These are phyloP conservation scores for Trypanosoma lewisi DNA, from an alignment of 208 protist species.

Conservation along the genomic window DNA sequence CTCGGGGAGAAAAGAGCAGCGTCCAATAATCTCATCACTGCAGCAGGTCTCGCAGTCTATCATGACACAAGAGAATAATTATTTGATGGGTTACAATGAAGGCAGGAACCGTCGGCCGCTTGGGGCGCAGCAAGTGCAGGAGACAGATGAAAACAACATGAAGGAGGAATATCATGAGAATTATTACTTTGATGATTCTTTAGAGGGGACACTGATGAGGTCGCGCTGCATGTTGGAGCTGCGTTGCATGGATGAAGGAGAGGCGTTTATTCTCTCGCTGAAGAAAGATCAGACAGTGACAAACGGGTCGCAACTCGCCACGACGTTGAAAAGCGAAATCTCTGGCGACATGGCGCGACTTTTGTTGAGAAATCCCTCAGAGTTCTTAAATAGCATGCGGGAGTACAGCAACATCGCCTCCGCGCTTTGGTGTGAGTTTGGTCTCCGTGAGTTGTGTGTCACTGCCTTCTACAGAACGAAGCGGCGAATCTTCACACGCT, in stretches of 20 bases:
- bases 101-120: no score
- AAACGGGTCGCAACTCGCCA: slow-evolving; percentile 37
- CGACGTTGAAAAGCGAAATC: slow-evolving; percentile 36
- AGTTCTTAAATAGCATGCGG: slow-evolving; percentile 44
- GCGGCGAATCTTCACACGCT: slow-evolving; percentile 21
- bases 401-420: slow-evolving; percentile 45
- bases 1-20: background rate
- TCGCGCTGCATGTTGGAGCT: slow-evolving; percentile 53
- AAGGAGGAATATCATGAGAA: slow-evolving; percentile 54
- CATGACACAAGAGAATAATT: no score
- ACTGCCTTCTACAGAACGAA: slow-evolving; percentile 55
- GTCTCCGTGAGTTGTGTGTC: slow-evolving; percentile 34
- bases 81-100: no score
- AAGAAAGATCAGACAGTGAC: slow-evolving; percentile 54
- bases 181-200: slow-evolving; percentile 70
- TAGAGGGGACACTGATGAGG: slow-evolving; percentile 31
- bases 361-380: slow-evolving; percentile 46
- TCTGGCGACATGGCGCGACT: slow-evolving; percentile 45
- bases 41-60: no score
- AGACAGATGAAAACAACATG: background rate
- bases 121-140: no score
- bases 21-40: no score
- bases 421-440: slow-evolving; percentile 57
- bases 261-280: slow-evolving; percentile 46
- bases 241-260: slow-evolving; percentile 31